phyloP scores from a whole-genome alignment of 441 rosid genomes.

The Adansonia rubrostipa region DNA sequence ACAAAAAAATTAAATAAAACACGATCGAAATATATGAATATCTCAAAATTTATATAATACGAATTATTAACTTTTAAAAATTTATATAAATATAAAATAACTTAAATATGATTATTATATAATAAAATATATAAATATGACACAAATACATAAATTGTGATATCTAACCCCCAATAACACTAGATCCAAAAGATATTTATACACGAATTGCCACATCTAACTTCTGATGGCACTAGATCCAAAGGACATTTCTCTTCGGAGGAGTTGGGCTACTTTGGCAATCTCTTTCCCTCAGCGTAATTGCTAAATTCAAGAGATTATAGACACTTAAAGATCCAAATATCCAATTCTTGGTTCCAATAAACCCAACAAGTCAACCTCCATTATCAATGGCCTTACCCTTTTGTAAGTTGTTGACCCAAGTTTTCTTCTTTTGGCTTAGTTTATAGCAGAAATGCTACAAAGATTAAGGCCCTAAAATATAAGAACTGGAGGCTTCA shows the following conservation, averaged over 20 bases:
- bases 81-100: too few relatives aligned
- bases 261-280: neutral
- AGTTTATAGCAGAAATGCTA: neutral
- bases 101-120: too few relatives aligned
- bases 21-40: too few relatives aligned
- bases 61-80: too few relatives aligned
- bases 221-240: neutral
- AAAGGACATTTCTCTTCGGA: neutral
- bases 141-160: too few relatives aligned
- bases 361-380: neutral
- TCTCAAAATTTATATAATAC: too few relatives aligned
- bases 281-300: neutral
- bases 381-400: neutral
- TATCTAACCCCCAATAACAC: too few relatives aligned
- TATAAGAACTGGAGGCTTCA: neutral
- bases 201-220: too few relatives aligned
- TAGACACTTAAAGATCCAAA: neutral
- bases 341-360: neutral
- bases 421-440: neutral
- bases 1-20: too few relatives aligned
- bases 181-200: too few relatives aligned
- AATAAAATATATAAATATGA: too few relatives aligned
- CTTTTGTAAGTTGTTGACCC: neutral
- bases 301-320: neutral
- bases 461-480: neutral